Evolutionary conservation across 2,329 filamentous ascomycete species (phyloP).

Genomic region (Aspergillus ruber): DNA sequence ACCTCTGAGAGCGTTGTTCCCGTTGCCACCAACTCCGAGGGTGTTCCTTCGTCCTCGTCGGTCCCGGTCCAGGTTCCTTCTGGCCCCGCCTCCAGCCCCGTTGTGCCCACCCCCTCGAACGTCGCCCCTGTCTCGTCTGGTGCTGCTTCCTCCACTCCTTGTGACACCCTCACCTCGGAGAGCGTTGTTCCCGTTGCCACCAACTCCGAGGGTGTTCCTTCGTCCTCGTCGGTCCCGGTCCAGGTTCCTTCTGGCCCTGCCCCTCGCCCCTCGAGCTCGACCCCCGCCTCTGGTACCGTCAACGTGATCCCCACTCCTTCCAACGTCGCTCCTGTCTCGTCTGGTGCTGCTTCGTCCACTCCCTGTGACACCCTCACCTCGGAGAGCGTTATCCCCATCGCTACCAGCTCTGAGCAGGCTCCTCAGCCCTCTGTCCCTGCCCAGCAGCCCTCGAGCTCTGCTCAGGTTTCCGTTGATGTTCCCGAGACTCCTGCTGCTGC

Average conservation of each 20-base stretch:
- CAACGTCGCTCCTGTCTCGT: conserved; percentile 3
- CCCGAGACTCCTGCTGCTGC: neutral
- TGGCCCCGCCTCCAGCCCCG: neutral
- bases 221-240: conserved; percentile 2
- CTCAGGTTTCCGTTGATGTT: no score
- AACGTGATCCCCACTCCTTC: neutral
- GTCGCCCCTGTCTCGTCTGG: conserved; percentile 5
- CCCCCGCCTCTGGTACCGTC: conserved; percentile 3
- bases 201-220: conserved; percentile 2
- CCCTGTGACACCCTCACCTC: conserved; percentile 7
- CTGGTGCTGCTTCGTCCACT: conserved; percentile 6
- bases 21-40: neutral
- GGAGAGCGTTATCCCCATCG: conserved; percentile 6
- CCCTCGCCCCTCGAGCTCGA: conserved; percentile 5
- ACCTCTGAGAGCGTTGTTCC: conserved; percentile 9
- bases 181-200: conserved; percentile 8
- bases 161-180: conserved; percentile 11
- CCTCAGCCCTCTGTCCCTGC: neutral
- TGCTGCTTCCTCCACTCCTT: conserved; percentile 10
- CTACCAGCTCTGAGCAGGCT: neutral
- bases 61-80: neutral
- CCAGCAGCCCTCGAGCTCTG: neutral
- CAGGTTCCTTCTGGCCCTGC: conserved; percentile 7
- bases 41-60: neutral
- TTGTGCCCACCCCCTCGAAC: neutral